A percentile compares a stretch with the other conserved stretches of the same genome.
Conservation (phyloP, 2,329 filamentous ascomycete species). For the Scleromitrula shiraiana region DNA sequence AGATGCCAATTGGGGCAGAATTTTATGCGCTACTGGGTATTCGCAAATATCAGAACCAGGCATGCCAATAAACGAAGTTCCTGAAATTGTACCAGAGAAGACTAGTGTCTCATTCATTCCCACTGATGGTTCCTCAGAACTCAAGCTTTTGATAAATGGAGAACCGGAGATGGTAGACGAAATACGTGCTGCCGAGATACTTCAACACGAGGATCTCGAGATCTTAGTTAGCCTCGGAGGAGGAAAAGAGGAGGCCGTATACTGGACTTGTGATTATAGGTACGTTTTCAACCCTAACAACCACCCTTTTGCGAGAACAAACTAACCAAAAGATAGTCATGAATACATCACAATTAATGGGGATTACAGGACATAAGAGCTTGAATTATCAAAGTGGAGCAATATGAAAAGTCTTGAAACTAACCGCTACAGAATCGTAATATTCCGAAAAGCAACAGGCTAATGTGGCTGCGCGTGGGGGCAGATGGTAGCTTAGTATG, state of each 20-base stretch:
- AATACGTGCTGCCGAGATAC: constrained; percentile 64
- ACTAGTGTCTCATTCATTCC: constrained; percentile 76
- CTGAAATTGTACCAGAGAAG: constrained; percentile 57
- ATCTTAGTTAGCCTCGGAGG: constrained; percentile 68
- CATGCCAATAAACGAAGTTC: constrained; percentile 48
- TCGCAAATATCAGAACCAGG: constrained; percentile 53
- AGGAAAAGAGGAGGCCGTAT: constrained; percentile 58
- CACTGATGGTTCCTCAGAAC: constrained; percentile 64
- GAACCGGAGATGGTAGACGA: constrained; percentile 77
- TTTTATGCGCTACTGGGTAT: constrained; percentile 91
- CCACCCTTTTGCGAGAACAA: neutral
- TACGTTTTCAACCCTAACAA: constrained; percentile 40
- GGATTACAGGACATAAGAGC: constrained; percentile 52
- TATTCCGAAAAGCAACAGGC: neutral
- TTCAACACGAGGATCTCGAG: constrained; percentile 71
- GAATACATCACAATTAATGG: constrained; percentile 65
- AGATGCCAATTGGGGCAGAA: constrained; percentile 97
- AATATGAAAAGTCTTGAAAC: neutral
- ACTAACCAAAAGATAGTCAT: constrained; percentile 36
- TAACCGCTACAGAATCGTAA: neutral
- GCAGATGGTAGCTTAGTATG: too few relatives aligned
- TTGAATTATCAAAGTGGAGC: neutral
- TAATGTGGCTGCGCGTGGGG: too few relatives aligned
- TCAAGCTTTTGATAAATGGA: constrained; percentile 69
- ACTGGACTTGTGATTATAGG: constrained; percentile 84